Evolutionary conservation across 1,139 yeast genomes (phyloP).

Genomic region (Scheffersomyces titani): DNA sequence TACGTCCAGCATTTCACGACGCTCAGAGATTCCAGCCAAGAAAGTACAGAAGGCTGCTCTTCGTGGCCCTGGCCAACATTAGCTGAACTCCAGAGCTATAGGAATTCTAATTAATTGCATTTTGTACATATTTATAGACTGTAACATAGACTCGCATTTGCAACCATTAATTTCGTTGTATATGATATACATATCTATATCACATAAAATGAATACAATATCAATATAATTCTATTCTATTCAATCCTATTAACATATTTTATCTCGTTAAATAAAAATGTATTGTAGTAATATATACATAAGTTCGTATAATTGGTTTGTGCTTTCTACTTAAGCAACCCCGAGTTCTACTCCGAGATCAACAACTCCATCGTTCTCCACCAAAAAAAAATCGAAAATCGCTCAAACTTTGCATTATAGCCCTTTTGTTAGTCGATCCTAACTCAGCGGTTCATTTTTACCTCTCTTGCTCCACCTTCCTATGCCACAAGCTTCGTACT

Average conservation of each 20-base stretch:
- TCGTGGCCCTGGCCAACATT: constrained; percentile 16
- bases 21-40: constrained; percentile 16
- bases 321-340: not conserved
- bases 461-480: not conserved
- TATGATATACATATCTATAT: not conserved
- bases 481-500: not conserved
- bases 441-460: not conserved
- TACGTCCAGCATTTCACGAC: constrained; percentile 41
- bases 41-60: not conserved
- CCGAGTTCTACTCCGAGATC: not conserved
- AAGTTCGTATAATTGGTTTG: too few relatives aligned
- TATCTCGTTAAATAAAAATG: too few relatives aligned
- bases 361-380: not conserved
- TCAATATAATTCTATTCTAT: too few relatives aligned
- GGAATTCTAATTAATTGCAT: not conserved
- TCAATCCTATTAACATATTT: too few relatives aligned
- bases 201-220: too few relatives aligned
- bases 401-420: not conserved
- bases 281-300: too few relatives aligned
- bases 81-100: constrained; percentile 1
- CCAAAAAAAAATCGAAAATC: not conserved
- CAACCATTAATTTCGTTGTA: not conserved
- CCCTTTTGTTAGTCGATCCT: not conserved
- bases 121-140: not conserved
- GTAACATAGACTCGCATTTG: not conserved